Evolutionary conservation across 371 early-diverging fungal genomes (phyloP).

Genomic region (Syncephalastrum sp.): DNA sequence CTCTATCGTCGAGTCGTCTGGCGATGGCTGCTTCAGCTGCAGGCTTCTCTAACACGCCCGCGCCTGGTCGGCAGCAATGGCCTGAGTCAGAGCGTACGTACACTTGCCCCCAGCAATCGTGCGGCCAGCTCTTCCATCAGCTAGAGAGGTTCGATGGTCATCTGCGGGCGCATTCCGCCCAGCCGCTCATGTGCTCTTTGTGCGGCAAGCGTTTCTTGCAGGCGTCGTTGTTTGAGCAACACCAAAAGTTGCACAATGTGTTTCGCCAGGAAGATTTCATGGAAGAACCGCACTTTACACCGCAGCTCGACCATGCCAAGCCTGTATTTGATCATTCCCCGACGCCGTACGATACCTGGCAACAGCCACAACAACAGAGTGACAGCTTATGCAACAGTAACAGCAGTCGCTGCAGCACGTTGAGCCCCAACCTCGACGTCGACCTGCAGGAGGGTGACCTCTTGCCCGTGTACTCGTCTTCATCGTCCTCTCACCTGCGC

Average conservation of each 20-base stretch:
- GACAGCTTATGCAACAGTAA: background rate
- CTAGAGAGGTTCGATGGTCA: slow-evolving; percentile 85
- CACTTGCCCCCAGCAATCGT: slow-evolving; percentile 43
- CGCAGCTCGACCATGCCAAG: background rate
- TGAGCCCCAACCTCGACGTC: slow-evolving; percentile 28
- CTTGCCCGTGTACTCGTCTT: slow-evolving; percentile 1
- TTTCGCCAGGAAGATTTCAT: slow-evolving; percentile 29
- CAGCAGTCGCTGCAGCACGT: slow-evolving; percentile 26
- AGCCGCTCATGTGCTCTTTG: slow-evolving; percentile 58
- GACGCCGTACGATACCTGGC: slow-evolving; percentile 7
- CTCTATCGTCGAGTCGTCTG: slow-evolving; percentile 19
- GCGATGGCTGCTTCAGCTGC: slow-evolving; percentile 39
- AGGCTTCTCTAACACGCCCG: slow-evolving; percentile 15
- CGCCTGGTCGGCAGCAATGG: no score
- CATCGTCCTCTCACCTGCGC: background rate
- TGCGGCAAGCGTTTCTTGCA: slow-evolving; percentile 72
- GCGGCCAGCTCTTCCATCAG: slow-evolving; percentile 64
- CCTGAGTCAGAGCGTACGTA: slow-evolving; percentile 20
- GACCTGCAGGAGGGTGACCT: background rate
- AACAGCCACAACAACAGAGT: slow-evolving; percentile 2
- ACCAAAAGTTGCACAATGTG: slow-evolving; percentile 40
- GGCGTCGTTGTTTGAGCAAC: slow-evolving; percentile 68
- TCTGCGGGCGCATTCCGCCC: slow-evolving; percentile 70
- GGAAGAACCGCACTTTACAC: slow-evolving; percentile 1
- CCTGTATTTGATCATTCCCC: slow-evolving; percentile 7